Conservation (phyloP, 2,329 filamentous ascomycete species). For the Talaromyces sp. region DNA sequence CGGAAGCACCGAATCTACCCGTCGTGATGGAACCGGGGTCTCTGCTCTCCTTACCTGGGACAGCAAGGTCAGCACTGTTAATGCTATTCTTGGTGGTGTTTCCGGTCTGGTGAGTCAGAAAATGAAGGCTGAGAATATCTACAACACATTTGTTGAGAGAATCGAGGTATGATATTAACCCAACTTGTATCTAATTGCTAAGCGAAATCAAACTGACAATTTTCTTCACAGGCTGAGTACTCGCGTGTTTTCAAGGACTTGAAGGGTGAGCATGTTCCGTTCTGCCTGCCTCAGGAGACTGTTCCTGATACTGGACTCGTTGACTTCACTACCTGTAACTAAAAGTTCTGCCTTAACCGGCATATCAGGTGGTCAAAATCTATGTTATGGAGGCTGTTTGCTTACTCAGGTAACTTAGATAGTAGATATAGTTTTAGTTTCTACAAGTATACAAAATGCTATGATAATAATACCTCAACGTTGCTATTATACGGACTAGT, state of each 20-base stretch:
- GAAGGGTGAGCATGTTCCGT: not conserved
- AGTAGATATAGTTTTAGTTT: not conserved
- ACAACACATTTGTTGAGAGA: constrained; percentile 34
- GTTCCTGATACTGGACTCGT: not conserved
- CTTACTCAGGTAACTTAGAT: no score
- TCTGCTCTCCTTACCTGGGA: constrained; percentile 47
- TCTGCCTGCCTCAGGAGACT: not conserved
- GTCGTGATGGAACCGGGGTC: constrained; percentile 41
- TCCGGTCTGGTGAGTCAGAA: constrained; percentile 39
- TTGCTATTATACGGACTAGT: no score
- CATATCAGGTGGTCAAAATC: not conserved
- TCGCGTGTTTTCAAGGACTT: not conserved
- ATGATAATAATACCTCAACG: not conserved
- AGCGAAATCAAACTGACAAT: not conserved
- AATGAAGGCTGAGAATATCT: constrained; percentile 41
- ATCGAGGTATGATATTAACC: constrained; percentile 2
- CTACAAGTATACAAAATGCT: not conserved
- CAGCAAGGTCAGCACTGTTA: constrained; percentile 46
- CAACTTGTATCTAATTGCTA: not conserved
- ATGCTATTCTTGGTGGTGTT: constrained; percentile 42
- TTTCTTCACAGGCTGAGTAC: not conserved
- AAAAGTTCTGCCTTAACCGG: not conserved
- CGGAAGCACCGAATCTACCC: constrained; percentile 45
- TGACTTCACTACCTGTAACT: not conserved
- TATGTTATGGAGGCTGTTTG: not conserved